These are phyloP conservation scores for Picea glauca DNA, from an alignment of 75 land plant genomes.

Conservation along the genomic window DNA sequence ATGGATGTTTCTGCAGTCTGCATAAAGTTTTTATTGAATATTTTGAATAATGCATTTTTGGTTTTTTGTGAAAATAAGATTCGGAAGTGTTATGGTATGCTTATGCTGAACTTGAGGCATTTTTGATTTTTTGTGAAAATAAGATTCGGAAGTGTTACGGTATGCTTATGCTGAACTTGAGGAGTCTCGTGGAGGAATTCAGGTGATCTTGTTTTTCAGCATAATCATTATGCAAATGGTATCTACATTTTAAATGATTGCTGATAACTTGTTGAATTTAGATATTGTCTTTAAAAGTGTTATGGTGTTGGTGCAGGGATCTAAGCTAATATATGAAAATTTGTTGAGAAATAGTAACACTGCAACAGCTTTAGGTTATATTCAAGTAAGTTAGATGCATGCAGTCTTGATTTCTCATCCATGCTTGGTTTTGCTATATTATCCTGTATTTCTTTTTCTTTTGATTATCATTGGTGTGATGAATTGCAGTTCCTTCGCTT, in stretches of 20 bases:
- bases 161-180: conserved; percentile 99
- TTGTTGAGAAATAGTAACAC: conserved; percentile 57
- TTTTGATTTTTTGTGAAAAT: neutral
- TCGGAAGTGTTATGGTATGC: conserved; percentile 85
- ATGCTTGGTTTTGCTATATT: conserved; percentile 2
- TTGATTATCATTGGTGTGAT: neutral
- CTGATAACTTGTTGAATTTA: neutral
- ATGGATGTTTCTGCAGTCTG: neutral
- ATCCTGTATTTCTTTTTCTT: neutral
- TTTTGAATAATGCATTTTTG: neutral
- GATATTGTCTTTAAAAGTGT: neutral
- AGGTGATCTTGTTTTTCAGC: conserved; percentile 39
- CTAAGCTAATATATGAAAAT: conserved; percentile 88
- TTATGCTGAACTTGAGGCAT: conserved; percentile 89
- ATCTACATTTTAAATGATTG: neutral
- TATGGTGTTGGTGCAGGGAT: conserved; percentile 53
- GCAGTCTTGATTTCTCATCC: neutral
- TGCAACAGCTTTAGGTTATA: conserved; percentile 77
- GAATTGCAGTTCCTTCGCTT: conserved; percentile 83
- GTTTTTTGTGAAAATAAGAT: conserved; percentile 35
- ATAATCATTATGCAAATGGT: neutral
- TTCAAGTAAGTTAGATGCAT: conserved; percentile 59
- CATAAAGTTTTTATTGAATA: neutral
- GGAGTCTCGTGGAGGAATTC: conserved; percentile 86
- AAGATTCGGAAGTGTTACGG: conserved; percentile 78